Evolutionary conservation across 2,329 filamentous ascomycete species (phyloP), one percentile per base, ranked within the genome.

Genomic region (Aspergillus latus): DNA sequence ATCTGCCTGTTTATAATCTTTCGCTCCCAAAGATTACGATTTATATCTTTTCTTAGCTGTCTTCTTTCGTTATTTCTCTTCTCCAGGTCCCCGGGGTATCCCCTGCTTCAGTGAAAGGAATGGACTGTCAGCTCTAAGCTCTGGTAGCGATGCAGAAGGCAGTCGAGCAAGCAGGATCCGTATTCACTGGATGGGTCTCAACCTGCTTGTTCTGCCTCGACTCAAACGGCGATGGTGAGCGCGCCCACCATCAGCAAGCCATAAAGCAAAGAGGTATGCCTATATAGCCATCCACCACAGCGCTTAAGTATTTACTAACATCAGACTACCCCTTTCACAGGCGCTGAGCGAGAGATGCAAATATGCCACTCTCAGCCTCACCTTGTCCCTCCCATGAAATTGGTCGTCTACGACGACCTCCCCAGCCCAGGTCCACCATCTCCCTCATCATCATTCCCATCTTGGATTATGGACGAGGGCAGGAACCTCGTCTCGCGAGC

Each of bases 281-380:
- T 42, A 44, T 43, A 46, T 28, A 49, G 34, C 15, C 48, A 29
- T 40, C 51, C 15, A 36, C 40, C 51, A 15, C 40, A 30, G 34
- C 47, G 30, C 52, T 42, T 42, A 43, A 21, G 21, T 21, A 21
- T 21, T 36, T 11, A n/a, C 7, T 7, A 21, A 42, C 39, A 42
- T 15, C 15, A 7, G 11, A 36, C 30, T 34, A 42, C 29, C 52
- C 49, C 49, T 50, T 29, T 52, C n/a, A 7, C 50, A 77, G 75
- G 69, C 42, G 61, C 74, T 40, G 68, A 78, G 55, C 70, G 74
- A 62, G 72, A 76, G 56, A 76, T 78, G 74, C 65, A 70, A 64
- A 66, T 79, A 66, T 76, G 72, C 64, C 71, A 75, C 55, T 70
- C 73, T 52, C 77, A 80, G 62, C 78, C 78, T 58, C 72, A 74